Conservation (phyloP, 2,329 filamentous ascomycete genomes). For the Cladosporium halotolerans region DNA sequence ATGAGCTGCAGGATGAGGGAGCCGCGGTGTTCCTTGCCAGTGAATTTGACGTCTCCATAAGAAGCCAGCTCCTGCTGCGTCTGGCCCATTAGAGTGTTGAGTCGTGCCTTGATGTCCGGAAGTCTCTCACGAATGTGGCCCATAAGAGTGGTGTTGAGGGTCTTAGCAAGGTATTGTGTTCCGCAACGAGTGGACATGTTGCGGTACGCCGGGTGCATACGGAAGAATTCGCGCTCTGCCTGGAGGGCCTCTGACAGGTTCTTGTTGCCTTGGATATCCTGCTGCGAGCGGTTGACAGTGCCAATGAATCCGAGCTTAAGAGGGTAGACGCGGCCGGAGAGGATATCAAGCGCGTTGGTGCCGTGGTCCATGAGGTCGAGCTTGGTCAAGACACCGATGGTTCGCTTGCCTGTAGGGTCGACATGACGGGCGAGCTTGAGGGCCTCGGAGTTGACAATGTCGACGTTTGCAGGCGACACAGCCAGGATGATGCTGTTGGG, state of each 20-base stretch:
- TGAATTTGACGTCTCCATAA: conserved; percentile 97
- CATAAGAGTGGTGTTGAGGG: conserved; percentile 92
- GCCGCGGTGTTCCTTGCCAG: conserved; percentile 90
- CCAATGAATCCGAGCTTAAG: conserved; percentile 96
- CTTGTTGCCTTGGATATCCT: conserved; percentile 95
- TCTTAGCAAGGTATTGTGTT: conserved; percentile 90
- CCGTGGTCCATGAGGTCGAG: conserved; percentile 98
- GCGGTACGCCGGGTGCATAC: conserved; percentile 90
- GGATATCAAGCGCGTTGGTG: conserved; percentile 93
- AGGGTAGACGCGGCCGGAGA: conserved; percentile 95
- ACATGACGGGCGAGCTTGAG: conserved; percentile 95
- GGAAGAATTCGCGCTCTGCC: conserved; percentile 91
- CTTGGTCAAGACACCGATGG: conserved; percentile 95
- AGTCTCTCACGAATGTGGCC: conserved; percentile 88
- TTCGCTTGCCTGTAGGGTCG: conserved; percentile 86
- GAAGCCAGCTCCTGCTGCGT: conserved; percentile 97
- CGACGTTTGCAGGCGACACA: conserved; percentile 94
- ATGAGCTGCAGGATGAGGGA: conserved; percentile 94
- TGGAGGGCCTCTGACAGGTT: conserved; percentile 87
- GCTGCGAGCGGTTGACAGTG: conserved; percentile 94
- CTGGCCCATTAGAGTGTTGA: conserved; percentile 99
- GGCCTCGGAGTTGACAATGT: conserved; percentile 96
- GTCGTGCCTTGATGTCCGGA: conserved; percentile 93
- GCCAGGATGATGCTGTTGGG: conserved; percentile 97
- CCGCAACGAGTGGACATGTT: conserved; percentile 93